phyloP scores from a whole-genome alignment of 2,329 filamentous ascomycete species.

The Anisogramma anomala region DNA sequence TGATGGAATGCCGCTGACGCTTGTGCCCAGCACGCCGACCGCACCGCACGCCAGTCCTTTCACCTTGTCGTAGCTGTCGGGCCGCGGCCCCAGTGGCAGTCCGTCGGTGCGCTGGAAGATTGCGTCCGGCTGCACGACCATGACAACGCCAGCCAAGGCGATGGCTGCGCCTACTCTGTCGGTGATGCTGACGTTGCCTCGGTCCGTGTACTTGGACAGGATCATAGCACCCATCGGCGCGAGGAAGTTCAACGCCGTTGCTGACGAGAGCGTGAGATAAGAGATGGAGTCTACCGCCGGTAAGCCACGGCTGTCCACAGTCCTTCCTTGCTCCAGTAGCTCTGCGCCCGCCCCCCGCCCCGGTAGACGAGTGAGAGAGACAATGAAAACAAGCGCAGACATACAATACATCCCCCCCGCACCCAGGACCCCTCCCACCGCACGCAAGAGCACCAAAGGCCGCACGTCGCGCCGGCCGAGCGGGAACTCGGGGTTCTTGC shows the following conservation, averaged over 20 bases:
- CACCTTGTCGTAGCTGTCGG: not conserved
- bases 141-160: constrained; percentile 66
- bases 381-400: too few relatives aligned
- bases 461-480: constrained; percentile 58
- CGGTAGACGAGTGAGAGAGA: too few relatives aligned
- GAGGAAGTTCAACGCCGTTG: constrained; percentile 81
- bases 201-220: constrained; percentile 61
- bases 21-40: constrained; percentile 5
- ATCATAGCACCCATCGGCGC: constrained; percentile 69
- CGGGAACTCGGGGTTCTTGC: constrained; percentile 54
- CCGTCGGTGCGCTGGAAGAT: not conserved
- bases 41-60: constrained; percentile 7
- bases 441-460: constrained; percentile 55
- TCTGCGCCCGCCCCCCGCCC: too few relatives aligned
- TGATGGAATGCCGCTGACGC: constrained; percentile 4
- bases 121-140: constrained; percentile 60
- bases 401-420: constrained; percentile 53
- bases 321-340: too few relatives aligned
- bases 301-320: constrained; percentile 42
- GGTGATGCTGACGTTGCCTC: constrained; percentile 65
- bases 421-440: constrained; percentile 60
- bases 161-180: constrained; percentile 68
- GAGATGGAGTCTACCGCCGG: constrained; percentile 52
- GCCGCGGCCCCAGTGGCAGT: constrained; percentile 33
- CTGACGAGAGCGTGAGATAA: constrained; percentile 76